Percentiles rank a stretch among this genome's conserved stretches.
phyloP scores from a whole-genome alignment of 768 basidiomycete species.

The Suillus plorans region DNA sequence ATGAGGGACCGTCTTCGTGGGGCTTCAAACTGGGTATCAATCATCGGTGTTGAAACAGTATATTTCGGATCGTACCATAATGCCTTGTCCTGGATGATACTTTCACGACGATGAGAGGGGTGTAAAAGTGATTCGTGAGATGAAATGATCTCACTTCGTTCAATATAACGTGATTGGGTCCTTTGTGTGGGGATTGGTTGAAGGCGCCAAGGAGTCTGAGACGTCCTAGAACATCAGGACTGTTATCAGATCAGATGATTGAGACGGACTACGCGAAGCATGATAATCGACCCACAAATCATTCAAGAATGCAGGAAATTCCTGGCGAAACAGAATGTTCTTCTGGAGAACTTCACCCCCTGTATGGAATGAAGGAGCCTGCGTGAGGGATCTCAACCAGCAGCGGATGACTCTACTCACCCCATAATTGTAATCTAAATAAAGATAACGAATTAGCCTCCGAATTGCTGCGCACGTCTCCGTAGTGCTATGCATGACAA shows the following conservation, averaged over 20 bases:
- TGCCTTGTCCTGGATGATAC: constrained; percentile 91
- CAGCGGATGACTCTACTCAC: constrained; percentile 34
- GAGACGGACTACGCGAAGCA: constrained; percentile 6
- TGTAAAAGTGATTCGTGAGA: constrained; percentile 9
- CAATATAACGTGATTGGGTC: constrained; percentile 87
- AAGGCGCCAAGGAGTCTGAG: constrained; percentile 68
- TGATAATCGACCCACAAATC: constrained; percentile 50
- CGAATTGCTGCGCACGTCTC: neutral
- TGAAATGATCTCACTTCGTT: constrained; percentile 60
- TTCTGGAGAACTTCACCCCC: constrained; percentile 76
- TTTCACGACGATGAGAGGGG: constrained; percentile 28
- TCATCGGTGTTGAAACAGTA: constrained; percentile 4
- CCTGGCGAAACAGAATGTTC: constrained; percentile 64
- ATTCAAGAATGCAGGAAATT: constrained; percentile 69
- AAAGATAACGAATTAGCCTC: neutral
- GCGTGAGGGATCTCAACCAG: constrained; percentile 8
- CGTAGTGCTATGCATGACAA: constrained; percentile 4
- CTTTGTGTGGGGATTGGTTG: constrained; percentile 56
- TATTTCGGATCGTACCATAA: constrained; percentile 61
- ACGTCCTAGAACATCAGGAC: constrained; percentile 75
- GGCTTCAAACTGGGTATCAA: constrained; percentile 49
- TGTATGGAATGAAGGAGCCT: constrained; percentile 25
- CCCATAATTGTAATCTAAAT: constrained; percentile 72
- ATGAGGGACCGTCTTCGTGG: constrained; percentile 90
- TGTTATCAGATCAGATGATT: constrained; percentile 31